phyloP scores from a whole-genome alignment of 2,329 filamentous ascomycete species.

The Ascosphaera pollenicola region DNA sequence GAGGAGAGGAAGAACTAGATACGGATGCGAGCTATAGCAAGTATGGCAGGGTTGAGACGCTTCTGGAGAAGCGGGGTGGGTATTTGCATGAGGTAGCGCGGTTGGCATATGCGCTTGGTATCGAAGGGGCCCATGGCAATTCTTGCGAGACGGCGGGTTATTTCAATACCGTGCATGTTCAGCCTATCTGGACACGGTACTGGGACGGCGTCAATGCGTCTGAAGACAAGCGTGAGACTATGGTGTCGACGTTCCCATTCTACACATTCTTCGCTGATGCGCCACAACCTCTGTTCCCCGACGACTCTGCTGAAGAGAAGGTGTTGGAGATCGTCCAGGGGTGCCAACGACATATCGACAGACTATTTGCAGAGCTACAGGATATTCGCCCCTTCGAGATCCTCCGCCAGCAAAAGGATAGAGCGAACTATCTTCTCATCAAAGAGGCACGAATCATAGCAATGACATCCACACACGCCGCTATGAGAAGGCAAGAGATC shows the following conservation, averaged over 20 bases:
- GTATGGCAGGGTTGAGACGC: slow-evolving; percentile 81
- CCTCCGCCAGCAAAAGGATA: slow-evolving; percentile 66
- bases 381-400: slow-evolving; percentile 94
- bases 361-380: slow-evolving; percentile 77
- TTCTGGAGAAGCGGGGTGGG: slow-evolving; percentile 63
- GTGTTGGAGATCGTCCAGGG: slow-evolving; percentile 57
- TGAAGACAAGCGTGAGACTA: slow-evolving; percentile 34
- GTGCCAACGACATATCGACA: slow-evolving; percentile 71
- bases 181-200: slow-evolving; percentile 75
- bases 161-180: slow-evolving; percentile 80
- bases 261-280: slow-evolving; percentile 69
- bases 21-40: slow-evolving; percentile 81
- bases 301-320: slow-evolving; percentile 39
- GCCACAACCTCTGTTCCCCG: slow-evolving; percentile 63
- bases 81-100: slow-evolving; percentile 70
- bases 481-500: slow-evolving; percentile 82
- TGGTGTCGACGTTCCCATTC: slow-evolving; percentile 66
- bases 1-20: slow-evolving; percentile 84
- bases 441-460: slow-evolving; percentile 95
- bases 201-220: slow-evolving; percentile 39
- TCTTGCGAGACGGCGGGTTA: slow-evolving; percentile 95
- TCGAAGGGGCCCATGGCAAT: slow-evolving; percentile 82
- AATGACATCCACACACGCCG: slow-evolving; percentile 97
- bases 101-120: slow-evolving; percentile 62
- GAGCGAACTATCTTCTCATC: slow-evolving; percentile 83